Percentiles rank a stretch among this genome's conserved stretches.
Conservation (phyloP, 257 asterid species). For the Przewalskia tangutica region DNA sequence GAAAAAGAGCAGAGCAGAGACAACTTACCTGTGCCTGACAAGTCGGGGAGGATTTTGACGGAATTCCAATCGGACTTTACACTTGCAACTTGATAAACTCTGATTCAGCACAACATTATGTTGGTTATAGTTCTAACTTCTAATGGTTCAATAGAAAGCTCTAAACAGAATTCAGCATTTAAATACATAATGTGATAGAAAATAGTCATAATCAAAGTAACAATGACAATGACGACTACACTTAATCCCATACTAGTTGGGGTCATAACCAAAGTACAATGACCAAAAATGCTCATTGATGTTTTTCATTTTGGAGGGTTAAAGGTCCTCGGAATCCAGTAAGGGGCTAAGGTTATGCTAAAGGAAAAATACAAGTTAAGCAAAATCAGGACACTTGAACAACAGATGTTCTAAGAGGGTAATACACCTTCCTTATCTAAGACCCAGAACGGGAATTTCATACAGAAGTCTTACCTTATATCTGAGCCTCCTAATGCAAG, state of each 20-base stretch:
- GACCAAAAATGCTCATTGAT: not conserved
- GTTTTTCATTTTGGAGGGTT: not conserved
- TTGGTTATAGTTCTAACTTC: not conserved
- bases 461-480: conserved; percentile 30
- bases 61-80: conserved; percentile 63
- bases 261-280: not conserved
- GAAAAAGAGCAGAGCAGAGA: not conserved
- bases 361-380: not conserved
- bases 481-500: conserved; percentile 69
- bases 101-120: conserved; percentile 12
- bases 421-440: not conserved
- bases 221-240: not conserved
- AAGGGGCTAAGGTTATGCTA: not conserved
- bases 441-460: not conserved
- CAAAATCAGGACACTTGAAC: not conserved
- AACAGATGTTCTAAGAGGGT: not conserved
- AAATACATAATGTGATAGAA: not conserved
- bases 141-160: not conserved
- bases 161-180: not conserved
- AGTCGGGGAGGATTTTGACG: conserved; percentile 64
- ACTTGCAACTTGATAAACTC: conserved; percentile 56
- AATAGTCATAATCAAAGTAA: not conserved
- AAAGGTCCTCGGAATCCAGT: not conserved
- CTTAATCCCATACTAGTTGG: not conserved
- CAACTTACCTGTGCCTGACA: conserved; percentile 62